Evolutionary conservation across 495 filamentous ascomycete species (phyloP), one percentile per base, ranked within the genome.

Genomic region (Schizothecium vesticola): DNA sequence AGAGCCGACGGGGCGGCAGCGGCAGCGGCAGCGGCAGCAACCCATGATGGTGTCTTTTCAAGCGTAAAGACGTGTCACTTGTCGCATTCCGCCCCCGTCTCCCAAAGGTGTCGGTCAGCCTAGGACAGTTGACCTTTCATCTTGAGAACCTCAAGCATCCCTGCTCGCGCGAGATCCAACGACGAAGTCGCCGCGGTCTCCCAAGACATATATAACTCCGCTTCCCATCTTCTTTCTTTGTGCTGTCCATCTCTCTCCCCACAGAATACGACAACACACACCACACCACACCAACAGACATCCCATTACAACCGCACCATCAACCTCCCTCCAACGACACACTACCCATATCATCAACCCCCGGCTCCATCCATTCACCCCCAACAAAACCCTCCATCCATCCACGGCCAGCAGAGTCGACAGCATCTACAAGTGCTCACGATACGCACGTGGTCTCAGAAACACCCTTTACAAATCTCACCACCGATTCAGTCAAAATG

Each of bases 81-180:
- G 10, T 64, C 61, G 29, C 36, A 24, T 68, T 55, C 69, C 69
- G 36, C 56, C 58, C 36, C 61, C 65, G 65, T 29, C 56, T 19
- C 43, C 43, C 43, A 51, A n/a, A 7, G 43, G 5, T n/a, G 36
- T 6, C 16, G 7, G 43, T n/a, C 16, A 51, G 43, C 43, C 43
- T 51, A 6, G 36, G 36, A 43, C 19, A 51, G 43, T 51, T 51
- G 43, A 51, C 12, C 43, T 51, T n/a, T 51, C 16, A 51, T 51
- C 43, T n/a, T n/a, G 36, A 51, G 16, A 51, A n/a, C n/a, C n/a
- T n/a, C n/a, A n/a, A n/a, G 43, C 43, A 51, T n/a, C 43, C 43
- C 43, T 51, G 43, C 43, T 51, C 19, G 43, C 19, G 43, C 8
- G 19, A 51, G 43, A n/a, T 51, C 43, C 6, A n/a, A n/a, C 36